These are phyloP conservation scores for Fusarium sp. DNA, from an alignment of 2,329 filamentous ascomycete species.

Conservation along the genomic window DNA sequence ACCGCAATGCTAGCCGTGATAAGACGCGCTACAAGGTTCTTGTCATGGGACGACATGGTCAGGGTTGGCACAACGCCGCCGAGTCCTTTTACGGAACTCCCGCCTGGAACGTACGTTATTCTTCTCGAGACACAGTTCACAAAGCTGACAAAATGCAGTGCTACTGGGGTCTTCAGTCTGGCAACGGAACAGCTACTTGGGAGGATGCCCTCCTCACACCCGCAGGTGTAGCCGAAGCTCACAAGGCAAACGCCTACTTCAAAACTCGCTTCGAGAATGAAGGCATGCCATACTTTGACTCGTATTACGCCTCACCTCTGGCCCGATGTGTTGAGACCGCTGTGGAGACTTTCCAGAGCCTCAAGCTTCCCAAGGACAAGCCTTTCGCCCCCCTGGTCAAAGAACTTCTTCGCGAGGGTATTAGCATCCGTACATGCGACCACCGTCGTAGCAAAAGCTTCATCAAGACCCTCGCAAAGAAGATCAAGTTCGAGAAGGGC, in stretches of 20 bases:
- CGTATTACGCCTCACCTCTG: slow-evolving; percentile 75
- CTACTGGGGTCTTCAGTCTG: slow-evolving; percentile 74
- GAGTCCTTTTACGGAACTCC: slow-evolving; percentile 75
- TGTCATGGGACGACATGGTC: slow-evolving; percentile 76
- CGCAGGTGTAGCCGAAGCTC: slow-evolving; percentile 68
- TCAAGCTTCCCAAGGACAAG: slow-evolving; percentile 62
- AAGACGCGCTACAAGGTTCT: slow-evolving; percentile 72
- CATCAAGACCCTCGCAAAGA: slow-evolving; percentile 65
- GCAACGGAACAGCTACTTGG: slow-evolving; percentile 73
- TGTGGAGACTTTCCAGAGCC: slow-evolving; percentile 68
- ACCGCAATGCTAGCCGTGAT: slow-evolving; percentile 57
- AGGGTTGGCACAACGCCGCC: slow-evolving; percentile 74
- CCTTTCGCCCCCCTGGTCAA: slow-evolving; percentile 72
- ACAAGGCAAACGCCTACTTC: slow-evolving; percentile 71
- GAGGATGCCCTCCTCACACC: slow-evolving; percentile 72
- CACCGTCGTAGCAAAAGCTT: slow-evolving; percentile 66
- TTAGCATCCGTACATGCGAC: slow-evolving; percentile 78
- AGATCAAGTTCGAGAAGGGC: slow-evolving; percentile 68
- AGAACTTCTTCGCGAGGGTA: slow-evolving; percentile 73
- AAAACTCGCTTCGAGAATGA: slow-evolving; percentile 62
- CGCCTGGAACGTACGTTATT: slow-evolving; percentile 71
- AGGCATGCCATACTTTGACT: slow-evolving; percentile 70
- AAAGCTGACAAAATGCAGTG: slow-evolving; percentile 54
- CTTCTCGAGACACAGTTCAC: accelerated
- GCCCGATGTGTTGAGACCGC: slow-evolving; percentile 73